Evolutionary conservation across 345 rosid species (phyloP).

Genomic region (Diplotaxis tenuifolia): DNA sequence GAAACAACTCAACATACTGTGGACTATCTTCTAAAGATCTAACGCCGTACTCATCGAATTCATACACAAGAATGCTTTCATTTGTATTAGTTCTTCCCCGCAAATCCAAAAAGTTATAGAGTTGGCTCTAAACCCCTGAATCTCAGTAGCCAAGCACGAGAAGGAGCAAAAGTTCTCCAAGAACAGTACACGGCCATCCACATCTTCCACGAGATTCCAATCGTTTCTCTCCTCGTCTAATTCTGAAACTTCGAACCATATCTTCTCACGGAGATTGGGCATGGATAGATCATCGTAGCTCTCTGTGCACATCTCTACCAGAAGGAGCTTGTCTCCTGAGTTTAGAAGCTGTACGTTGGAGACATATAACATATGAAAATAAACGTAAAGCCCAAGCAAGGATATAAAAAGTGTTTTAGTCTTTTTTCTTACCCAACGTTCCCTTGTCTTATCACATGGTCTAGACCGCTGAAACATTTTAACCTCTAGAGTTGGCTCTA

Average conservation of each 20-base stretch:
- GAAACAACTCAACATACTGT: background rate
- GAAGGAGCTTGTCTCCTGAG: constrained; percentile 19
- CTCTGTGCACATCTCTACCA: constrained; percentile 17
- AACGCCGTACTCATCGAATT: background rate
- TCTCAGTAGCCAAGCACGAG: constrained; percentile 22
- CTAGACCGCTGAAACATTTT: no score
- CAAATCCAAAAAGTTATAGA: background rate
- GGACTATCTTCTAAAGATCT: background rate
- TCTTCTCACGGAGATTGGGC: background rate
- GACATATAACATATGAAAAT: background rate
- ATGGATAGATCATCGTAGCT: background rate
- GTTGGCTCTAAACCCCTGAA: constrained; percentile 16
- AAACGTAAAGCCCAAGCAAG: no score
- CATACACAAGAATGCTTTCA: constrained; percentile 11
- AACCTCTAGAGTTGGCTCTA: no score
- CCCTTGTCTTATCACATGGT: no score
- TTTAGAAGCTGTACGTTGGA: constrained; percentile 11
- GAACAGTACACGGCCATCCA: constrained; percentile 21
- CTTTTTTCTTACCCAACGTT: no score
- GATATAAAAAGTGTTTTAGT: no score
- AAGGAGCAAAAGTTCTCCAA: constrained; percentile 7
- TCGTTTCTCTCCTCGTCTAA: constrained; percentile 22
- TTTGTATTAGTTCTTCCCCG: background rate
- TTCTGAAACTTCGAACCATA: constrained; percentile 23
- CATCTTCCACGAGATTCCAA: constrained; percentile 26